phyloP scores from a whole-genome alignment of 1,284 basidiomycete genomes.

The Puccinia polysora region DNA sequence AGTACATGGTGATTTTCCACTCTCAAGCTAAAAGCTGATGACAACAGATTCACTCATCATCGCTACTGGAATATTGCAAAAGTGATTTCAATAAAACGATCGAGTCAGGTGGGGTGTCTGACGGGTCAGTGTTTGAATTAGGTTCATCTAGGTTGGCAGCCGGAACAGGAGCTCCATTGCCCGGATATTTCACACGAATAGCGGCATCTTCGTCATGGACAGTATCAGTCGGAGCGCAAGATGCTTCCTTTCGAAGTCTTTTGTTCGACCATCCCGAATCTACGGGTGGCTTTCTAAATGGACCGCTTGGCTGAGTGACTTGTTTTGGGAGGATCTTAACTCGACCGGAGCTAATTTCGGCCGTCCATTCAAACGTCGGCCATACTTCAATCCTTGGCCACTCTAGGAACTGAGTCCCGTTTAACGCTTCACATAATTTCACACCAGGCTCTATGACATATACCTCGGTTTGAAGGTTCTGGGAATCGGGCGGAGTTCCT shows the following conservation, averaged over 20 bases:
- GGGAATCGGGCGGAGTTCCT: background rate
- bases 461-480: background rate
- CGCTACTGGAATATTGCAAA: slow-evolving; percentile 17
- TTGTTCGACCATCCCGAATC: slow-evolving; percentile 12
- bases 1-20: no score
- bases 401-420: slow-evolving; percentile 21
- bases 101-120: background rate
- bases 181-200: background rate
- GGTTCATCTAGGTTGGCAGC: background rate
- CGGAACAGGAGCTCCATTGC: background rate
- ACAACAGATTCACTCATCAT: no score
- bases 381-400: slow-evolving; percentile 42
- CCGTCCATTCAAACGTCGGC: slow-evolving; percentile 1
- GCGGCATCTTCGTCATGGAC: background rate
- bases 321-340: slow-evolving; percentile 5
- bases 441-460: slow-evolving; percentile 11
- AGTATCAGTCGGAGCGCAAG: background rate
- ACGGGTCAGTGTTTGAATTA: background rate
- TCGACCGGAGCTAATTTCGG: slow-evolving; percentile 9
- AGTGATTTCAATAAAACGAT: background rate
- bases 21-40: no score
- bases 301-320: background rate
- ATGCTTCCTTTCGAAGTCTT: background rate
- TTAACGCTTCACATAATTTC: slow-evolving; percentile 5
- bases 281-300: background rate